Evolutionary conservation across 257 asterid genomes (phyloP).

Genomic region (Primulina tabacum): DNA sequence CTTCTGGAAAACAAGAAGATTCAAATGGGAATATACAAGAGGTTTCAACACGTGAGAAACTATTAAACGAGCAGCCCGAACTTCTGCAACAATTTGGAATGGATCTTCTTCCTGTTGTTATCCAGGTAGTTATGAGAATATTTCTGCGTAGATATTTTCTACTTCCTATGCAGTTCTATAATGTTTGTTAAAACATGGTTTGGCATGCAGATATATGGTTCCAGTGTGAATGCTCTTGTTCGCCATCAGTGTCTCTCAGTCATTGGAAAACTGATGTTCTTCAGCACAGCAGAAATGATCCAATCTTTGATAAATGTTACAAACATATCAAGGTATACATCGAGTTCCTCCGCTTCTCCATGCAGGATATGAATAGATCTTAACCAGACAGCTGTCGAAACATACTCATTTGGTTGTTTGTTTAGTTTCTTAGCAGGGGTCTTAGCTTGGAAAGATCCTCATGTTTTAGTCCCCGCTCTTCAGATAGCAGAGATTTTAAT

Average conservation of each 20-base stretch:
- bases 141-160: constrained; percentile 6
- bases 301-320: constrained; percentile 64
- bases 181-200: constrained; percentile 5
- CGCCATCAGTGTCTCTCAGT: constrained; percentile 97
- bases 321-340: constrained; percentile 75
- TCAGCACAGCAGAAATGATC: constrained; percentile 82
- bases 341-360: constrained; percentile 15
- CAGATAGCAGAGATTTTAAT: constrained; percentile 92
- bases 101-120: constrained; percentile 89
- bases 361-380: constrained; percentile 11
- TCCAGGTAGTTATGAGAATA: constrained; percentile 57
- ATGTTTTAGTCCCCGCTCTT: constrained; percentile 91
- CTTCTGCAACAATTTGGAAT: constrained; percentile 88
- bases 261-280: constrained; percentile 93
- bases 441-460: constrained; percentile 99
- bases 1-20: constrained; percentile 70
- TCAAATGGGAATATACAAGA: constrained; percentile 51
- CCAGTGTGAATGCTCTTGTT: constrained; percentile 96
- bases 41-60: constrained; percentile 70
- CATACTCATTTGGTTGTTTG: constrained; percentile 24
- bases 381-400: constrained; percentile 12
- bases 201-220: constrained; percentile 79
- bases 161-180: neutral
- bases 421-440: constrained; percentile 93
- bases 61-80: constrained; percentile 89